A percentile compares a stretch with the other conserved stretches of the same genome.
Evolutionary conservation across 352 stramenopile genomes (phyloP).

Genomic region (Pythium guiyangense): DNA sequence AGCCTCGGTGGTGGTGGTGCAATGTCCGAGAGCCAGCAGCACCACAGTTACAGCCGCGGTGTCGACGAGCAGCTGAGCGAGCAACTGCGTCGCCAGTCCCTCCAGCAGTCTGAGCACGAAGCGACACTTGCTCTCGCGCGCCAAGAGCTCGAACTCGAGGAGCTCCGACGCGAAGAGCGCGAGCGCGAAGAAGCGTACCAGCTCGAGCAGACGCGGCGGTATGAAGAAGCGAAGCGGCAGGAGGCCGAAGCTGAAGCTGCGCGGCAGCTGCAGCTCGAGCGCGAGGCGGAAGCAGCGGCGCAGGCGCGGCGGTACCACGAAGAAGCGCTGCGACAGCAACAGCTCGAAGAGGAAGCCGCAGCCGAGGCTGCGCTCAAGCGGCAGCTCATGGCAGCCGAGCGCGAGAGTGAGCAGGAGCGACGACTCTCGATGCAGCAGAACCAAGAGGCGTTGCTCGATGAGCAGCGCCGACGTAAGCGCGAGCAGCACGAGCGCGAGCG

Average conservation of each 20-base stretch:
- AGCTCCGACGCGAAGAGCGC: slow-evolving; percentile 10
- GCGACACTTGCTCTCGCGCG: slow-evolving; percentile 11
- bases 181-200: slow-evolving; percentile 13
- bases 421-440: neutral
- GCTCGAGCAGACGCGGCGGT: slow-evolving; percentile 12
- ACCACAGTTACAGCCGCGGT: neutral
- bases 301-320: slow-evolving; percentile 5
- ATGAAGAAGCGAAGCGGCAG: slow-evolving; percentile 19
- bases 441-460: slow-evolving; percentile 46
- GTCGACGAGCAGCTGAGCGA: slow-evolving; percentile 19
- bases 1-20: slow-evolving; percentile 24
- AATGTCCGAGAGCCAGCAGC: slow-evolving; percentile 13
- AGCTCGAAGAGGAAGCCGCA: slow-evolving; percentile 16
- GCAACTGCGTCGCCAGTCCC: slow-evolving; percentile 20
- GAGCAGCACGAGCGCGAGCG: slow-evolving; percentile 63
- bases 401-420: slow-evolving; percentile 22
- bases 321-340: slow-evolving; percentile 18
- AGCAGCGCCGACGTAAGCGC: slow-evolving; percentile 66
- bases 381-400: slow-evolving; percentile 25
- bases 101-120: slow-evolving; percentile 17
- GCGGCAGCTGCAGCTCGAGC: slow-evolving; percentile 5
- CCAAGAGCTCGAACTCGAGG: slow-evolving; percentile 2
- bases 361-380: slow-evolving; percentile 15
- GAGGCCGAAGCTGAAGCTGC: slow-evolving; percentile 8
- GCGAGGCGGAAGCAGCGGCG: neutral